Evolutionary conservation across 2,329 filamentous ascomycete genomes (phyloP).

Genomic region (Fusarium sp.): DNA sequence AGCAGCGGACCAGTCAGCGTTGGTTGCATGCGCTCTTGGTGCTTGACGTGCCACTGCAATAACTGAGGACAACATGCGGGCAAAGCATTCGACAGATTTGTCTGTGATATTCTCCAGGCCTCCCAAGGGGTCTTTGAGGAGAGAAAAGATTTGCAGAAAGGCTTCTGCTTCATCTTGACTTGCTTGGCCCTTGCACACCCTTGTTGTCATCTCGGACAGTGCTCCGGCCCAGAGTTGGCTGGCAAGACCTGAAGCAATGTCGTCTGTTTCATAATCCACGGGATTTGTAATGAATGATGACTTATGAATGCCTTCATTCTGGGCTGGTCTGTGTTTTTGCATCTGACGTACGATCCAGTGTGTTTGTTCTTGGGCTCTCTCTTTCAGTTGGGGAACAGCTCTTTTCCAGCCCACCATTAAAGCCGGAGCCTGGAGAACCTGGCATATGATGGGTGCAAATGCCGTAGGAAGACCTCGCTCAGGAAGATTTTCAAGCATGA

Average conservation of each 20-base stretch:
- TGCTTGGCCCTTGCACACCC: neutral
- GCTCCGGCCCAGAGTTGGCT: neutral
- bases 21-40: neutral
- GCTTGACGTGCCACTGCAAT: neutral
- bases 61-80: neutral
- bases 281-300: neutral
- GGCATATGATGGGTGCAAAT: neutral
- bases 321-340: neutral
- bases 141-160: neutral
- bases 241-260: neutral
- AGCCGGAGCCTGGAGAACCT: neutral
- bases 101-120: neutral
- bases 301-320: neutral
- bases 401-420: neutral
- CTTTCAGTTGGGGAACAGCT: neutral
- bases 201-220: neutral
- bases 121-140: neutral
- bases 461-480: neutral
- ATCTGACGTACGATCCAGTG: neutral
- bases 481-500: neutral
- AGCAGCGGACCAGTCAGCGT: neutral
- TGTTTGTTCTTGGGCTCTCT: neutral
- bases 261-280: slow-evolving; percentile 1
- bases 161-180: neutral
- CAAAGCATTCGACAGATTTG: neutral